phyloP scores from a whole-genome alignment of 176 grass and related monocot species.

The Avena sativa region DNA sequence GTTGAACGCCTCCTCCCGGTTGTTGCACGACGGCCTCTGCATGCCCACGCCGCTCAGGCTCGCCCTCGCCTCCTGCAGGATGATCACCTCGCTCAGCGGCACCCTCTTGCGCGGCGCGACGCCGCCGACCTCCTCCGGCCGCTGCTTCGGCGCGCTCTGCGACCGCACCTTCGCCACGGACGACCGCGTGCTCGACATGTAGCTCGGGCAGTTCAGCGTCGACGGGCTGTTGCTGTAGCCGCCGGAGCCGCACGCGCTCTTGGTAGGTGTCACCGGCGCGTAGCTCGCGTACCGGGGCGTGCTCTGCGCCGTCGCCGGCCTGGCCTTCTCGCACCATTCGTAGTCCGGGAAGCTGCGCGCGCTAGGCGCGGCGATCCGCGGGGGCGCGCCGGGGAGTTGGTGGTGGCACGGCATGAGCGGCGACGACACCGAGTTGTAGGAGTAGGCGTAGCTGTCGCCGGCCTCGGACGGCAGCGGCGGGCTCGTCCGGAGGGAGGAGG shows the following conservation, averaged over 20 bases:
- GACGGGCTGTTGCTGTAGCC: constrained; percentile 21
- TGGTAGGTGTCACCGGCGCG: constrained; percentile 66
- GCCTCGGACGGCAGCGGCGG: constrained; percentile 37
- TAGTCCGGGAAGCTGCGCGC: constrained; percentile 57
- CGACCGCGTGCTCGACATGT: constrained; percentile 92
- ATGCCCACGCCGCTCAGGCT: constrained; percentile 59
- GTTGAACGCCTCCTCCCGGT: constrained; percentile 67
- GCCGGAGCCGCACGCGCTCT: constrained; percentile 48
- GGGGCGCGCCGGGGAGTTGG: constrained; percentile 32
- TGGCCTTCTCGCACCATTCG: constrained; percentile 64
- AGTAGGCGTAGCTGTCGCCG: constrained; percentile 40
- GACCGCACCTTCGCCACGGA: constrained; percentile 89
- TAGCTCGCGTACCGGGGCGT: constrained; percentile 64
- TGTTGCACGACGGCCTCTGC: constrained; percentile 51
- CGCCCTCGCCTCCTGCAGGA: constrained; percentile 56
- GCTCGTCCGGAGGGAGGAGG: constrained; percentile 71
- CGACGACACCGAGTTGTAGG: constrained; percentile 54
- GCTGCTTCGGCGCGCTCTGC: constrained; percentile 96
- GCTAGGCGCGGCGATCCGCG: constrained; percentile 62
- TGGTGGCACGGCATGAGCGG: constrained; percentile 46
- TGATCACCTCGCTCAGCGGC: constrained; percentile 80
- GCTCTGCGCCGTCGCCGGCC: constrained; percentile 83
- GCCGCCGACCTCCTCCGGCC: constrained; percentile 47
- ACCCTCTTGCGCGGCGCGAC: constrained; percentile 54
- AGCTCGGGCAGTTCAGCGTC: constrained; percentile 55